Evolutionary conservation across 2,329 filamentous ascomycete species (phyloP).

Genomic region (Ceratocystis harringtonii): DNA sequence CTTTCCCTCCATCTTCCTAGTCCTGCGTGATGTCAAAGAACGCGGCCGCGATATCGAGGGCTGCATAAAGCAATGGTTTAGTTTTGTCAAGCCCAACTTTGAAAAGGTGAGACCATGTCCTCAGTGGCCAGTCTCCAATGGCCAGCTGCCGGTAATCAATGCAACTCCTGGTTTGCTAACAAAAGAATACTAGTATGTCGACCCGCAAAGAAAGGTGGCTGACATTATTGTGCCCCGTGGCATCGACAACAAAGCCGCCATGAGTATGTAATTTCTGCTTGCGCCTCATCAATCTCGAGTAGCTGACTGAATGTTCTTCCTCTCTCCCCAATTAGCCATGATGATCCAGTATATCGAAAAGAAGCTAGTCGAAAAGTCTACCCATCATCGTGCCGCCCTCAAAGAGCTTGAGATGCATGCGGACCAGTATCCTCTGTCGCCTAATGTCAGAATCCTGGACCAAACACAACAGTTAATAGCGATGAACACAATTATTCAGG

Average conservation of each 20-base stretch:
- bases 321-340: conserved; percentile 45
- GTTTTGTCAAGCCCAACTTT: conserved; percentile 92
- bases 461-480: conserved; percentile 67
- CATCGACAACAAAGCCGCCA: conserved; percentile 86
- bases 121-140: no score
- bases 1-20: conserved; percentile 28
- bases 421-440: conserved; percentile 55
- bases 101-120: conserved; percentile 40
- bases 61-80: conserved; percentile 96
- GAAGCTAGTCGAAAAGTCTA: conserved; percentile 74
- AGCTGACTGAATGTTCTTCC: no score
- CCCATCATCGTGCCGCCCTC: conserved; percentile 64
- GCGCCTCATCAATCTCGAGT: not conserved
- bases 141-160: no score
- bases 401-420: conserved; percentile 58
- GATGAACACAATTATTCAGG: conserved; percentile 82
- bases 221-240: conserved; percentile 92
- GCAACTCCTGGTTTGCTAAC: no score
- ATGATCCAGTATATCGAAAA: conserved; percentile 85
- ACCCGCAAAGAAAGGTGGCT: conserved; percentile 64
- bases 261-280: conserved; percentile 37
- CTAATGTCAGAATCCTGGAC: conserved; percentile 58
- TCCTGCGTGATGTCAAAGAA: conserved; percentile 75
- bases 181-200: conserved; percentile 46
- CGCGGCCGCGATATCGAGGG: conserved; percentile 85